Evolutionary conservation across 2,329 filamentous ascomycete species (phyloP), one percentile per base, ranked within the genome.

Genomic region (Diaporthe sp.): DNA sequence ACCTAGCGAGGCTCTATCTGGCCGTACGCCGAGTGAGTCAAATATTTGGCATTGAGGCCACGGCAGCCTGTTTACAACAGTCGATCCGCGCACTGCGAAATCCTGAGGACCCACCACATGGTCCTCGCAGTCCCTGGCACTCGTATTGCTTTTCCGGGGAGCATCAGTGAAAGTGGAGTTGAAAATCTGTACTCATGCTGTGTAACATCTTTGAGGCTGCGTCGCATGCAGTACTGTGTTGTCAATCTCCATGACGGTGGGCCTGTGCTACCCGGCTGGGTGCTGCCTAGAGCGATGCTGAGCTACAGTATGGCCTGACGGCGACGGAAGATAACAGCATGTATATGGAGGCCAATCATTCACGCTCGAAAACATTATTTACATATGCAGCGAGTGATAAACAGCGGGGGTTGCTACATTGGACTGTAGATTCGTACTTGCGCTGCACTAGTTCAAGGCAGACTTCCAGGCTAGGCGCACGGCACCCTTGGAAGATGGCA

Each of bases 361-460:
- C 60, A 63, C 60, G 15, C 20, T 63, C 13, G 13, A 44, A 8
- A 44, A 39, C 37, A 25, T 17, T 28, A 47, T 63, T 47, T 47
- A 47, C n/a, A 44, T 47, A 28, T 12, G 28, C 17, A 47, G 8
- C 7, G 4, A 1, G 60, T 65, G 42, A 65, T 31, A 31, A 13
- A 20, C 4, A 20, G 4, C 17, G 2, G 47, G 15, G 20, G 28
- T 65, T 47, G 39, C 60, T 47, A 25, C 42, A 12, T 47, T 17
- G 39, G 25, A 47, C 25, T 15, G 39, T 12, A 12, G 25, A 28
- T 55, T 39, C 39, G 15, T 61, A 28, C 22, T 28, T 25, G 49
- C 58, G 4, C 37, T 28, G 20, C 60, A 47, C 60, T 65, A 34
- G 39, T 47, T 22, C 17, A 31, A 71, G 68, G 70, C 68, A 49